Evolutionary conservation across 2,329 filamentous ascomycete genomes (phyloP).

Genomic region (Ophiostoma sp.): DNA sequence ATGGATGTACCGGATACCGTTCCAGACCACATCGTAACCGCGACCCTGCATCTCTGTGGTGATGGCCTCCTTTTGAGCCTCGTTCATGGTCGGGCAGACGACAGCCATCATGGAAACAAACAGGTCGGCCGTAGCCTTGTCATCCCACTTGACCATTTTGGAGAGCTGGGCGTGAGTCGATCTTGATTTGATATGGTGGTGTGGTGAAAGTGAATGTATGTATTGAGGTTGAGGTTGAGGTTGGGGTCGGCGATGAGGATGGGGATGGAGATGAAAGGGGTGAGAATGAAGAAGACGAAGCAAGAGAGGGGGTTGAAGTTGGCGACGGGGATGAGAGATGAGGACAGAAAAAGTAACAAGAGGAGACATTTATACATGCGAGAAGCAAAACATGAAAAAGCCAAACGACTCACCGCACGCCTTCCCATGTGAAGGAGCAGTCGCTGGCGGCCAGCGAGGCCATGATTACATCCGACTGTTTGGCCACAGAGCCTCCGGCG

Average conservation of each 20-base stretch:
- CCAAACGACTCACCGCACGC: neutral
- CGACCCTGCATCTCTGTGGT: slow-evolving; percentile 27
- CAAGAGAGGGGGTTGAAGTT: neutral
- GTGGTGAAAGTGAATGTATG: slow-evolving; percentile 1
- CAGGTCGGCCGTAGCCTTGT: slow-evolving; percentile 30
- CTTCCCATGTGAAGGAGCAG: neutral
- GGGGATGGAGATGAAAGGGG: neutral
- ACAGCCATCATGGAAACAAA: slow-evolving; percentile 30
- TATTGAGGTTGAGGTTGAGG: neutral
- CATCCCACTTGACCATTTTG: slow-evolving; percentile 30
- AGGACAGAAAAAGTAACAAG: neutral
- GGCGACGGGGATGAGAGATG: neutral
- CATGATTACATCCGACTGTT: neutral
- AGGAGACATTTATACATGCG: neutral
- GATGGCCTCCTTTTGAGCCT: slow-evolving; percentile 29
- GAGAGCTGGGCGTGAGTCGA: slow-evolving; percentile 27
- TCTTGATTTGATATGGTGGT: neutral
- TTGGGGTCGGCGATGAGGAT: no score
- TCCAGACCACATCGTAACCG: slow-evolving; percentile 33
- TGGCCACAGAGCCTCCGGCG: neutral
- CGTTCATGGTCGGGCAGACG: slow-evolving; percentile 22
- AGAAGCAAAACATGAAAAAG: neutral
- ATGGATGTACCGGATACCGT: slow-evolving; percentile 34
- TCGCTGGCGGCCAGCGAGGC: neutral
- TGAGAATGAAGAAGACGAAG: neutral